Percentiles rank a stretch among this genome's conserved stretches.
These are phyloP conservation scores for Clonostachys chloroleuca DNA, from an alignment of 2,329 filamentous ascomycete genomes.

Conservation along the genomic window DNA sequence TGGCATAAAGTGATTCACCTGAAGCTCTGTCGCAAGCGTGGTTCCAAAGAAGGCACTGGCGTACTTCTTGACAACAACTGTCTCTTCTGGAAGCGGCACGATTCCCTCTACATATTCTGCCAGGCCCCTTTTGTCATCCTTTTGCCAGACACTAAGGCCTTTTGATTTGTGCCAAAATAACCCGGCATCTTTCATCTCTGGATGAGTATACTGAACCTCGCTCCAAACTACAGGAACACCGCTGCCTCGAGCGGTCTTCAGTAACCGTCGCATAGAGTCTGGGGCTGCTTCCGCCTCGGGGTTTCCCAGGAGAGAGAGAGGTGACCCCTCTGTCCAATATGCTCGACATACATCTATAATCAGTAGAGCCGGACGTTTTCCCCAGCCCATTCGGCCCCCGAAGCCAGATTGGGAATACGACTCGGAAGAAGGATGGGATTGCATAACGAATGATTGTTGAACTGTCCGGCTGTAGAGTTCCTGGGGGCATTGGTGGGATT, in stretches of 20 bases:
- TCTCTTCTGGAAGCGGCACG: conserved; percentile 23
- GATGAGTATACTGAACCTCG: conserved; percentile 32
- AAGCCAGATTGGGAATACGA: conserved; percentile 27
- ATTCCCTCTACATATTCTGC: conserved; percentile 30
- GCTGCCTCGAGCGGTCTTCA: conserved; percentile 29
- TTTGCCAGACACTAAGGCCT: conserved; percentile 31
- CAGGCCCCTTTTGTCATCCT: conserved; percentile 28
- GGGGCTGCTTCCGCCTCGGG: conserved; percentile 25
- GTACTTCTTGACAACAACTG: conserved; percentile 34
- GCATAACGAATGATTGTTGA: too few relatives aligned
- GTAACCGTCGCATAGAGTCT: conserved; percentile 28
- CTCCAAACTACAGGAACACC: conserved; percentile 36
- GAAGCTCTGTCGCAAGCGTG: conserved; percentile 30
- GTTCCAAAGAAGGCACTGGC: conserved; percentile 40
- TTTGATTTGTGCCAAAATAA: conserved; percentile 36
- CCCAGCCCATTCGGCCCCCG: conserved; percentile 36
- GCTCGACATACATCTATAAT: conserved; percentile 41
- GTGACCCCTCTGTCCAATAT: conserved; percentile 35
- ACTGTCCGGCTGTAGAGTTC: too few relatives aligned
- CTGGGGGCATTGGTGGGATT: too few relatives aligned
- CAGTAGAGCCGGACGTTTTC: conserved; percentile 31
- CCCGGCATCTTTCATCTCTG: conserved; percentile 37
- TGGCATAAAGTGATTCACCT: conserved; percentile 14
- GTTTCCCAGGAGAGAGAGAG: conserved; percentile 31
- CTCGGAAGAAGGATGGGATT: background rate